Evolutionary conservation across 495 filamentous ascomycete species (phyloP).

Genomic region (Penicillium pulvis): DNA sequence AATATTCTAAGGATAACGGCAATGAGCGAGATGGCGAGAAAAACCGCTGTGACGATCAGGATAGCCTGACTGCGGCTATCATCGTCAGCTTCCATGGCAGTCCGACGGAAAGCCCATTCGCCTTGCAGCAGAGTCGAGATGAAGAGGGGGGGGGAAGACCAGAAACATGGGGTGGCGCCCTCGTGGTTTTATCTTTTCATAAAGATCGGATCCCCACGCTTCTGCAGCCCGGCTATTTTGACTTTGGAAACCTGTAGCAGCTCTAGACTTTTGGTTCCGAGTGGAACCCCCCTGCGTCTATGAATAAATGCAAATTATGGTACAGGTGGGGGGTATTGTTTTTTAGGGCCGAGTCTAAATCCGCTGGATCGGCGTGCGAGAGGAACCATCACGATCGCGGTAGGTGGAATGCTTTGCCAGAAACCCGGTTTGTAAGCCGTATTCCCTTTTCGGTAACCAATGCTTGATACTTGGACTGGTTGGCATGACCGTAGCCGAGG

Average conservation of each 20-base stretch:
- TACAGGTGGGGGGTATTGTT: conserved; percentile 19
- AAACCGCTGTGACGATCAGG: conserved; percentile 31
- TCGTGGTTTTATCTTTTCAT: conserved; percentile 23
- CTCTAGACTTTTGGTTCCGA: conserved; percentile 18
- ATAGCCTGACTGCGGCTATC: conserved; percentile 31
- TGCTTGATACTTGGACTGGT: neutral
- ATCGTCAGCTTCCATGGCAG: conserved; percentile 19
- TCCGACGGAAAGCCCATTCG: conserved; percentile 13
- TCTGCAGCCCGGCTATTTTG: conserved; percentile 12
- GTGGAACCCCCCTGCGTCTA: conserved; percentile 9
- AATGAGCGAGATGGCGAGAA: conserved; percentile 30
- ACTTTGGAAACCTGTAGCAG: conserved; percentile 9
- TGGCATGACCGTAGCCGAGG: neutral
- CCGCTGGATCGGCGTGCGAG: conserved; percentile 17
- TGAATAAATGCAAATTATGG: conserved; percentile 10
- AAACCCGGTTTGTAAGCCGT: neutral
- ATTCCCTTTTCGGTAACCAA: neutral
- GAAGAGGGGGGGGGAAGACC: neutral
- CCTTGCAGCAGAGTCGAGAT: conserved; percentile 5
- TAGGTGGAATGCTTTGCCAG: neutral
- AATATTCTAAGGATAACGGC: conserved; percentile 32
- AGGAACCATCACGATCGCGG: neutral
- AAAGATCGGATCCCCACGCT: conserved; percentile 15
- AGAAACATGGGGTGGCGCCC: conserved; percentile 1
- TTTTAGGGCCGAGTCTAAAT: conserved; percentile 21